These are phyloP conservation scores for Catharanthus roseus DNA, from an alignment of 257 asterid species.

Conservation along the genomic window DNA sequence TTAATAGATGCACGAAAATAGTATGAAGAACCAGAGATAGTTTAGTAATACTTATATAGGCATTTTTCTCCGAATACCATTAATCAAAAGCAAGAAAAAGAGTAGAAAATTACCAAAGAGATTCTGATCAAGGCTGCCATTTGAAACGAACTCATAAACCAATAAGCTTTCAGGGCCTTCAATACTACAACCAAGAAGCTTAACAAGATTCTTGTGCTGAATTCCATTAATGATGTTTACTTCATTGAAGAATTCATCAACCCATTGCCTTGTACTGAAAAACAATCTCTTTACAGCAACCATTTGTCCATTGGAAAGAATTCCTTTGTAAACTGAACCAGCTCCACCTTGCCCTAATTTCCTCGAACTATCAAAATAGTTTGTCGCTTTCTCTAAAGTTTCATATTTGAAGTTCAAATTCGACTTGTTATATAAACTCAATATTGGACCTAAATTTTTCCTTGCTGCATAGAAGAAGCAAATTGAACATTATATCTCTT, in stretches of 20 bases:
- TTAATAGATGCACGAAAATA: no score
- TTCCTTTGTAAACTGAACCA: slow-evolving; percentile 75
- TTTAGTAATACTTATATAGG: no score
- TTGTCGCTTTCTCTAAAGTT: slow-evolving; percentile 77
- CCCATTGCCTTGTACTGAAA: slow-evolving; percentile 87
- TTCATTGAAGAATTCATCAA: slow-evolving; percentile 92
- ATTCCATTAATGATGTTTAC: slow-evolving; percentile 72
- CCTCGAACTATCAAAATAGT: slow-evolving; percentile 51
- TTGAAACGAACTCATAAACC: slow-evolving; percentile 73
- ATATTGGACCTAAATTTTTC: slow-evolving; percentile 58
- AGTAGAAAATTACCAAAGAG: slow-evolving; percentile 43
- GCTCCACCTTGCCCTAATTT: slow-evolving; percentile 93
- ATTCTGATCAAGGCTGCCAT: slow-evolving; percentile 65
- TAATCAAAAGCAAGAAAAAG: neutral
- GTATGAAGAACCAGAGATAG: no score
- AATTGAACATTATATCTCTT: neutral
- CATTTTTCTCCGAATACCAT: no score
- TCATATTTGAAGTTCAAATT: slow-evolving; percentile 75
- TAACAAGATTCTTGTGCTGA: slow-evolving; percentile 85
- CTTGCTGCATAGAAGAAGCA: slow-evolving; percentile 40
- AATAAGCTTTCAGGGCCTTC: slow-evolving; percentile 94
- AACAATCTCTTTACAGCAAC: slow-evolving; percentile 84
- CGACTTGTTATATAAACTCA: slow-evolving; percentile 58
- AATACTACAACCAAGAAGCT: slow-evolving; percentile 92
- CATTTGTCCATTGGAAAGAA: slow-evolving; percentile 48